Evolutionary conservation across 768 basidiomycete genomes (phyloP).

Genomic region (Coprinopsis marcescibilis): DNA sequence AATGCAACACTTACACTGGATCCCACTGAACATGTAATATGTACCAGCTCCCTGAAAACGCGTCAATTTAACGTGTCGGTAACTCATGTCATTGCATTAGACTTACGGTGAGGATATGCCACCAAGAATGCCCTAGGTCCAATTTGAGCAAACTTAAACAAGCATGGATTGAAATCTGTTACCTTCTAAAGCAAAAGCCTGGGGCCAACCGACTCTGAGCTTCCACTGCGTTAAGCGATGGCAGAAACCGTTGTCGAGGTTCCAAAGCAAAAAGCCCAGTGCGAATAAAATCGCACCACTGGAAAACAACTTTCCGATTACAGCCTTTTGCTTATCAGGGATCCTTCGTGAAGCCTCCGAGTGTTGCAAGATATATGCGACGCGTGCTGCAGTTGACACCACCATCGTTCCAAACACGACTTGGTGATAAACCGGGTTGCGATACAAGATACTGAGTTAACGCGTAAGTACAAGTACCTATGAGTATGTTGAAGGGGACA

Average conservation of each 20-base stretch:
- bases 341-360: conserved; percentile 34
- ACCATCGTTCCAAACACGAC: conserved; percentile 61
- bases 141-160: neutral
- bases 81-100: neutral
- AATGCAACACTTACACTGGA: conserved; percentile 37
- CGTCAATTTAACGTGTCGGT: neutral
- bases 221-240: conserved; percentile 51
- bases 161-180: conserved; percentile 6
- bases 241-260: conserved; percentile 77
- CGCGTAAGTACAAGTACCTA: conserved; percentile 6
- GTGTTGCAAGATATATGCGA: conserved; percentile 45
- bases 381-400: conserved; percentile 40
- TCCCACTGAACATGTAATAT: conserved; percentile 47
- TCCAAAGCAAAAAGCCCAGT: conserved; percentile 71
- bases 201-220: conserved; percentile 52
- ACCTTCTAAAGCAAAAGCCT: conserved; percentile 64
- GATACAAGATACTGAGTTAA: conserved; percentile 46
- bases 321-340: conserved; percentile 34
- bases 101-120: conserved; percentile 63
- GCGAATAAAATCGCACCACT: conserved; percentile 53
- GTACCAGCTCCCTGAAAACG: conserved; percentile 39
- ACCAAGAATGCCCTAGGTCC: conserved; percentile 61
- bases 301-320: conserved; percentile 41
- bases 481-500: conserved; percentile 11
- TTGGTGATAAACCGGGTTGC: conserved; percentile 81